Conservation (phyloP, 208 protist genomes). For the Leishmania tropica region DNA sequence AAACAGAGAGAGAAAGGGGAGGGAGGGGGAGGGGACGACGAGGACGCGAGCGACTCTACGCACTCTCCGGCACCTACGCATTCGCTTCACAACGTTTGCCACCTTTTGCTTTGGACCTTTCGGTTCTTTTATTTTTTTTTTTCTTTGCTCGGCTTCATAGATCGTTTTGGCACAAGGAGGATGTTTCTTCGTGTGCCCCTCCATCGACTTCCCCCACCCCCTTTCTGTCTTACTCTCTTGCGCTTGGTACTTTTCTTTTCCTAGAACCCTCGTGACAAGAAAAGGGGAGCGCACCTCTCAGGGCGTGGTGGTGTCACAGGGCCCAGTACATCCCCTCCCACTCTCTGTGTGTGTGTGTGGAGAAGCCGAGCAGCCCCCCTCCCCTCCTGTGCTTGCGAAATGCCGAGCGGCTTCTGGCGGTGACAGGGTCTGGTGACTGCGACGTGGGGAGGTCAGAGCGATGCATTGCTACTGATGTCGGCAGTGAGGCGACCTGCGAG, state of each 20-base stretch:
- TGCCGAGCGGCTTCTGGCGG: neutral
- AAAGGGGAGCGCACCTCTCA: too few relatives aligned
- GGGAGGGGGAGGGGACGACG: neutral
- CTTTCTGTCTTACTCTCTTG: neutral
- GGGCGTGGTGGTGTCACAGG: too few relatives aligned
- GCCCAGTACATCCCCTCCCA: too few relatives aligned
- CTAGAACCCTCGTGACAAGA: too few relatives aligned
- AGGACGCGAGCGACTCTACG: neutral
- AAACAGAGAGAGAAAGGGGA: too few relatives aligned
- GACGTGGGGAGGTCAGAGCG: neutral
- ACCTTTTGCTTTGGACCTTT: neutral
- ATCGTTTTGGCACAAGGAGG: neutral
- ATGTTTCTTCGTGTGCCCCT: neutral
- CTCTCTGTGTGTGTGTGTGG: neutral
- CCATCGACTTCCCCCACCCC: too few relatives aligned
- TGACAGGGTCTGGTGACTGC: neutral
- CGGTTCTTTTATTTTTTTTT: neutral
- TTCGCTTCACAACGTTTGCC: neutral
- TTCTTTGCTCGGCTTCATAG: neutral
- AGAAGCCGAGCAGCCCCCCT: neutral
- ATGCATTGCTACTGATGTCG: neutral
- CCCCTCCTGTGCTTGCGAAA: neutral
- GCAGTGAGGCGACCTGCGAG: neutral
- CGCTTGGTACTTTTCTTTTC: too few relatives aligned
- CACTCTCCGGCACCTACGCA: neutral